Evolutionary conservation across 2,329 filamentous ascomycete species (phyloP).

Genomic region (Calonectria henricotiae): DNA sequence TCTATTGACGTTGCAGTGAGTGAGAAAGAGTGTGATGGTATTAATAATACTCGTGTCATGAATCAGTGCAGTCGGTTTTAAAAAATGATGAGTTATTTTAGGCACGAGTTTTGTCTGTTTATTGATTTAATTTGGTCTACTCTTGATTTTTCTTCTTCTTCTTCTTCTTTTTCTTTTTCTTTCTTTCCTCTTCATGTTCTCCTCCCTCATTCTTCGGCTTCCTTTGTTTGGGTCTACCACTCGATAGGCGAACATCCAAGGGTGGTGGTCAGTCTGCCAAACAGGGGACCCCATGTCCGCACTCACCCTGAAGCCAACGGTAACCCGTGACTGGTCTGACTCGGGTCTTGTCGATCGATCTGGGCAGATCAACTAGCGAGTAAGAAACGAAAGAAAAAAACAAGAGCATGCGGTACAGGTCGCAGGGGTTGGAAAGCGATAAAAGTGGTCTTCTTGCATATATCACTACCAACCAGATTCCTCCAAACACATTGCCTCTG

Average conservation of each 20-base stretch:
- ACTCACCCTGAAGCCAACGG: background rate
- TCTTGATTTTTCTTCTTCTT: background rate
- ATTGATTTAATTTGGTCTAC: no score
- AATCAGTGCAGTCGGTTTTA: no score
- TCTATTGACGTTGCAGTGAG: no score
- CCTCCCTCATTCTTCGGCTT: background rate
- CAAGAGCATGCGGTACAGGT: background rate
- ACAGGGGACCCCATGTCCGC: conserved; percentile 19
- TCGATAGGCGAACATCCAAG: background rate
- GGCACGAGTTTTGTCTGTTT: no score
- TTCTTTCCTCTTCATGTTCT: background rate
- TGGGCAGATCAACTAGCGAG: conserved; percentile 18
- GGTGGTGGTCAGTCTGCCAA: background rate
- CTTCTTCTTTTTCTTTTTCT: no score
- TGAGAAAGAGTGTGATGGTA: no score
- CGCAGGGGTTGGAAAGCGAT: background rate
- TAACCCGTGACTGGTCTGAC: conserved; percentile 15
- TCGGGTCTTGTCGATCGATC: conserved; percentile 22
- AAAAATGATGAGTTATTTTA: no score
- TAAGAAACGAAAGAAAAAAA: background rate
- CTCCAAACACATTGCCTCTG: no score
- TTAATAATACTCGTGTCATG: no score
- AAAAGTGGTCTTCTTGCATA: no score
- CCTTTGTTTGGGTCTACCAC: background rate
- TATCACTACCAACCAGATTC: no score